Evolutionary conservation across 176 grass and related monocot species (phyloP), one percentile per base, ranked within the genome.

Genomic region (Eragrostis nindensis): DNA sequence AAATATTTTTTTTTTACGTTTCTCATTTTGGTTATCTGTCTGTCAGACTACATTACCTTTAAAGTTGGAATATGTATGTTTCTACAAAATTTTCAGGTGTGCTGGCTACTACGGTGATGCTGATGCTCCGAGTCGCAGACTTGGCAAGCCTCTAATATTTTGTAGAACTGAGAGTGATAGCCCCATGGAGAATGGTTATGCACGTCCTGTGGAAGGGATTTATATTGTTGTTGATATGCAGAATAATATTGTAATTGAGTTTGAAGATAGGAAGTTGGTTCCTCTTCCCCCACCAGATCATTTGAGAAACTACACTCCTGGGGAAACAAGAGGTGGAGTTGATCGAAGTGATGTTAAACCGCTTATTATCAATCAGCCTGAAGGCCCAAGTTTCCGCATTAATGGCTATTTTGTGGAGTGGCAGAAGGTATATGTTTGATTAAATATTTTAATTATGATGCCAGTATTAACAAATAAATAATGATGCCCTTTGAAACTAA

Each of bases 171-270:
- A 99, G 80, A 99, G 97, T 70, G 97, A 99, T 72, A 89, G 90
- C 70, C 97, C 97, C 17, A 96, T 99, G 97, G 97, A 99, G 54
- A 99, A 99, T 86, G 93, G 97, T 42, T 99, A 99, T 85, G 93
- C 97, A 64, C 97, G 97, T 83, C 97, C 97, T 66, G 97, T 99
- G 11, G 97, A 99, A 83, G 97, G 97, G 53, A 93, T 99, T 50
- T 82, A 92, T 89, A 64, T 94, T 84, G 17, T 99, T 75, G 97
- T 96, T 75, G 97, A 99, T 86, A 92, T 99, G 86, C 93, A 99
- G 75, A 93, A 93, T 82, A 99, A 93, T 70, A 46, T 88, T 53
- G 55, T 99, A 26, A 90, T 99, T 48, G 97, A 96, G 72, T 99
- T 96, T 91, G 97, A 99, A 84, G 93, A 99, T 75, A 95, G 91